These are phyloP conservation scores for Leishmania amazonensis DNA, from an alignment of 208 protist genomes.

Conservation along the genomic window DNA sequence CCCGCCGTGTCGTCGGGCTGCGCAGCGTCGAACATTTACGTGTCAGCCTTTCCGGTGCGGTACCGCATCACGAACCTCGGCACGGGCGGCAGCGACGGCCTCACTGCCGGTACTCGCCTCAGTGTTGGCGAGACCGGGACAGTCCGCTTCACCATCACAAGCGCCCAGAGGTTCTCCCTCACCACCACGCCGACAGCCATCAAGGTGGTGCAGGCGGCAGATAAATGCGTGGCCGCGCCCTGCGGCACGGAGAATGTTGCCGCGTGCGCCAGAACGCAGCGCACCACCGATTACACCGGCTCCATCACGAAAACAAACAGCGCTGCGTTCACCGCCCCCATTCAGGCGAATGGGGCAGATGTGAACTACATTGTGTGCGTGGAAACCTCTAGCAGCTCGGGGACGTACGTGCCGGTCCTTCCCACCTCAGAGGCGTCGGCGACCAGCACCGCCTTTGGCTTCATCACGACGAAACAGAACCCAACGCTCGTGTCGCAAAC, in stretches of 20 bases:
- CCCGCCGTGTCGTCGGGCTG: constrained; percentile 39
- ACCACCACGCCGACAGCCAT: constrained; percentile 34
- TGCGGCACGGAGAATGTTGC: constrained; percentile 41
- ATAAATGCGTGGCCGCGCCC: constrained; percentile 59
- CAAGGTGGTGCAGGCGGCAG: constrained; percentile 59
- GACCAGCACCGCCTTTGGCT: constrained; percentile 48
- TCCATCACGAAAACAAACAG: constrained; percentile 25
- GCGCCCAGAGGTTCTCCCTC: constrained; percentile 27
- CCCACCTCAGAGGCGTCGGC: constrained; percentile 24
- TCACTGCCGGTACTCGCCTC: constrained; percentile 16
- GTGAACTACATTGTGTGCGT: constrained; percentile 77
- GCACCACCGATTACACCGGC: constrained; percentile 54
- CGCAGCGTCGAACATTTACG: constrained; percentile 54
- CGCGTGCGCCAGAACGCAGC: constrained; percentile 50
- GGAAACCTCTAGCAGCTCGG: constrained; percentile 27
- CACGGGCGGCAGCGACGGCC: not conserved
- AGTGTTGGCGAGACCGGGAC: constrained; percentile 65
- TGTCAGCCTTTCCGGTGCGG: constrained; percentile 59
- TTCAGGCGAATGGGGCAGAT: constrained; percentile 26
- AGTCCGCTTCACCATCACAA: constrained; percentile 44
- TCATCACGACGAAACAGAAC: constrained; percentile 44
- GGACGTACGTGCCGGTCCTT: constrained; percentile 68
- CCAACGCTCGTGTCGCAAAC: constrained; percentile 28
- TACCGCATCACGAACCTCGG: constrained; percentile 43
- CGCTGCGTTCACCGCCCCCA: constrained; percentile 24